Base-by-base conservation (phyloP, 805 yeast species). In the Yarrowia divulgata region DNA sequence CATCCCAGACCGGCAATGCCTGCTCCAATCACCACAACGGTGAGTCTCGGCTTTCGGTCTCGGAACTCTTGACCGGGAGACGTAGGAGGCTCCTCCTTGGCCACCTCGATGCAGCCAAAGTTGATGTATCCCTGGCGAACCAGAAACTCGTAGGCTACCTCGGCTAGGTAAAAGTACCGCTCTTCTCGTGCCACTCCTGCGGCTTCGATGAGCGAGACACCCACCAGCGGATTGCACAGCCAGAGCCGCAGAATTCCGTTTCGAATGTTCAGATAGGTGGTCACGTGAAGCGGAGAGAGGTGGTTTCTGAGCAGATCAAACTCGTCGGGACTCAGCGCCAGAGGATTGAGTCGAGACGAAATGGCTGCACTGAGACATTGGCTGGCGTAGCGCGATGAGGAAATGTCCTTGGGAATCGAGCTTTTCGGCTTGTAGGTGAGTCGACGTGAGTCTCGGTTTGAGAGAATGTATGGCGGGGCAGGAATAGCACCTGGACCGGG, bases 1-100 rank as follows among this genome's bases (percentile, higher is more conserved):
- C 94, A 90, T 74, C 97, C 97, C 60, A 95, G 81, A 73, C 99
- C 99, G 34, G 99, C 97, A 69, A 97, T 89, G 63, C 99, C 99
- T 8, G 98, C 97, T 73, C 99, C 99, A 74, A 92, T 89, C 52
- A 94, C 86, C 45, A 93, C 85, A 67, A 95, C 86, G 3, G 81
- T 77, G 52, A 77, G 75, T 13, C 82, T 71, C 1, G 81, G 81
- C 67, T 74, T 72, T 68, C 76, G 75, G 13, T 72, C 75, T 8
- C 71, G 76, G 63, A 69, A 71, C 23, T 74, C 73, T 48, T 70
- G 70, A 34, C 49, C 68, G 16, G 72, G 67, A 10, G 71, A 46
- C 19, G 67, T 39, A 18, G 70, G 72, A 32, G 71, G 64, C 23
- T 63, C 68, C 39, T 63, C 68, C 66, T 66, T 69, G 14, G 75